Evolutionary conservation across 768 basidiomycete species (phyloP), one percentile per base, ranked within the genome.

Genomic region (Pluteus cervinus): DNA sequence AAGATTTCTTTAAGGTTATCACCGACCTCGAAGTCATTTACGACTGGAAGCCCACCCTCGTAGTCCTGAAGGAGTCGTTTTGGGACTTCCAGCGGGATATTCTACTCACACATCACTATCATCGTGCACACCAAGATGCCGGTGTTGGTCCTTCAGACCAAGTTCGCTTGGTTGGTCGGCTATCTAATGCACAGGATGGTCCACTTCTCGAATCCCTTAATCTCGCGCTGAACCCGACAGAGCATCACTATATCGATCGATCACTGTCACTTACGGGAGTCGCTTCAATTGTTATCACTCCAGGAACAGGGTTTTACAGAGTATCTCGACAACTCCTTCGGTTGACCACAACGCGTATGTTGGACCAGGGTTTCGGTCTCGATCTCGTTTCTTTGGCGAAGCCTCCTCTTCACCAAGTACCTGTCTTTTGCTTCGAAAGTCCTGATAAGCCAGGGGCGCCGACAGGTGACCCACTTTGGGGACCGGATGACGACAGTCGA

Each of bases 151-250:
- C 59, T 3, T 64, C 69, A 15, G 71, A 77, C 24, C 75, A 72
- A 30, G 77, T 76, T 17, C 76, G 86, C 11, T 68, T 92, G 10
- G 76, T 90, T 9, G 91, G 91, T 2, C 71, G 72, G 20, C 63
- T 93, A 21, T 88, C 86, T 0, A 80, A 75, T 55, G 94, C 96
- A 0, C 90, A 94, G 49, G 92, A 98, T 46, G 91, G 92, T 1
- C 92, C 92, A 26, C 70, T 98, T n/a, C 73, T 98, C 4, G 96
- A 98, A 58, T 90, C 91, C 2, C 70, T 98, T 36, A 98, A 98
- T 52, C 73, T 99, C 30, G 87, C 81, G 1, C 72, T 97, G 11
- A 94, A 91, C 52, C 88, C 93, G 0, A 84, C 84, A 11, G 94
- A 98, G 60, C 87, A 84, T 2, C 90, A 96, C 55, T 93, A 96